Evolutionary conservation across 768 basidiomycete genomes (phyloP).

Genomic region (Pleurotus platypus): DNA sequence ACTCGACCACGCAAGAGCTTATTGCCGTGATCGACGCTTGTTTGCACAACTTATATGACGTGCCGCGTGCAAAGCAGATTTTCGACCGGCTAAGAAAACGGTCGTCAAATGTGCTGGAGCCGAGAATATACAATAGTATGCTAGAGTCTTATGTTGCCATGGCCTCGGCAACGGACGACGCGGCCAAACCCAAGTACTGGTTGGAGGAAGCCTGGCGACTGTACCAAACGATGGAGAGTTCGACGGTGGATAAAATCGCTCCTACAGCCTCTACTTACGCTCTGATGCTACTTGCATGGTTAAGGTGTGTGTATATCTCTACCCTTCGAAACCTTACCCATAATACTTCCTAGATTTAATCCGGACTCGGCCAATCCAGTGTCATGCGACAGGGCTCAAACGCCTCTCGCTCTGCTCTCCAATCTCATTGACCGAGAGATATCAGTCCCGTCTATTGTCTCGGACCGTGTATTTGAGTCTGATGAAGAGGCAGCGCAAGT

Average conservation of each 20-base stretch:
- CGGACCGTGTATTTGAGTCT: conserved; percentile 51
- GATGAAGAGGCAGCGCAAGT: conserved; percentile 53
- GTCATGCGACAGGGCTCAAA: conserved; percentile 12
- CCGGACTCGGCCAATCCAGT: conserved; percentile 25
- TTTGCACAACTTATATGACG: conserved; percentile 69
- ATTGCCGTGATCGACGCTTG: conserved; percentile 83
- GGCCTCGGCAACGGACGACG: conserved; percentile 44
- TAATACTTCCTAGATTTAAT: conserved; percentile 28
- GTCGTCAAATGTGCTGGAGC: conserved; percentile 27
- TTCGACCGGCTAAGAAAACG: conserved; percentile 57
- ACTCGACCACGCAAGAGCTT: conserved; percentile 64
- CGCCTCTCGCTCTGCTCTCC: conserved; percentile 34
- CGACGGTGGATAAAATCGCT: conserved; percentile 30
- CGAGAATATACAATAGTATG: conserved; percentile 64
- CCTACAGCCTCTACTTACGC: conserved; percentile 66
- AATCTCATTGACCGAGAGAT: conserved; percentile 48
- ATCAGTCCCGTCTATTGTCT: conserved; percentile 45
- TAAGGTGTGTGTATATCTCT: conserved; percentile 35
- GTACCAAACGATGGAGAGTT: conserved; percentile 52
- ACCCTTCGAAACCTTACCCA: background rate
- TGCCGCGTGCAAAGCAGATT: conserved; percentile 70
- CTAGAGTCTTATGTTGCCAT: conserved; percentile 61
- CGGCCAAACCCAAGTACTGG: conserved; percentile 47
- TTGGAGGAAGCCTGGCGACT: conserved; percentile 58
- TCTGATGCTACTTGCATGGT: conserved; percentile 57